phyloP scores from a whole-genome alignment of 2,329 filamentous ascomycete species.

The Hypoxylon sp. region DNA sequence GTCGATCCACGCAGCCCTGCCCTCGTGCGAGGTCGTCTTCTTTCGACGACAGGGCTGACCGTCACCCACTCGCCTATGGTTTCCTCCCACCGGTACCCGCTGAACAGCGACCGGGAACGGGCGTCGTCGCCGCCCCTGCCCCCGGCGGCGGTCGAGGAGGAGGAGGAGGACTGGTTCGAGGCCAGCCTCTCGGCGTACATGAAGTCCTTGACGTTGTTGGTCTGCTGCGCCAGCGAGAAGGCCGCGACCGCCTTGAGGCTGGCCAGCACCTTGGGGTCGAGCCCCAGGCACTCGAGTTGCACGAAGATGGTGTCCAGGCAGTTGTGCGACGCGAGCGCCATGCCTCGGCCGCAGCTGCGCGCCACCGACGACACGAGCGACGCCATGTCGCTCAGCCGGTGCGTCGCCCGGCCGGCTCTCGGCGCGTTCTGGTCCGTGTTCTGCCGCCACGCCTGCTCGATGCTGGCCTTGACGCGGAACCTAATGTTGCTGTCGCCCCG shows the following conservation, averaged over 20 bases:
- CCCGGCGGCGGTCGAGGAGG: conserved; percentile 3
- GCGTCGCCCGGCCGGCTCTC: conserved; percentile 28
- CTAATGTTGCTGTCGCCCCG: conserved; percentile 19
- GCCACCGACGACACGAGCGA: conserved; percentile 44
- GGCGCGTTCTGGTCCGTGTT: conserved; percentile 9
- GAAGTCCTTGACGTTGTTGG: conserved; percentile 61
- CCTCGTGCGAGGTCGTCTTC: conserved; percentile 26
- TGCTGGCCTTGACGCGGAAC: conserved; percentile 18
- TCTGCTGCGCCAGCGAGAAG: conserved; percentile 60
- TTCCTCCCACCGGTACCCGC: conserved; percentile 61
- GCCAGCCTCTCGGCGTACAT: conserved; percentile 59
- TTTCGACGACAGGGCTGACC: conserved; percentile 51
- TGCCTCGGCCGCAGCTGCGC: conserved; percentile 41
- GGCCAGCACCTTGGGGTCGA: conserved; percentile 46
- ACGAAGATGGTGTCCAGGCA: conserved; percentile 49
- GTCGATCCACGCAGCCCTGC: conserved; percentile 35
- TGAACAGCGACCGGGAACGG: conserved; percentile 37
- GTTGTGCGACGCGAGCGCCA: conserved; percentile 40
- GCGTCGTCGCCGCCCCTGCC: too few relatives aligned
- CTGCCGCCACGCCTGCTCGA: conserved; percentile 32
- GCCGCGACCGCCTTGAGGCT: conserved; percentile 57
- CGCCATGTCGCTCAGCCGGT: conserved; percentile 39
- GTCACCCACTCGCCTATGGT: conserved; percentile 65
- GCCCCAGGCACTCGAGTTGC: conserved; percentile 48
- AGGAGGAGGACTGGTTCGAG: conserved; percentile 12